Base-by-base conservation (phyloP, 2,329 filamentous ascomycete genomes). In the Thielaviopsis musarum region DNA sequence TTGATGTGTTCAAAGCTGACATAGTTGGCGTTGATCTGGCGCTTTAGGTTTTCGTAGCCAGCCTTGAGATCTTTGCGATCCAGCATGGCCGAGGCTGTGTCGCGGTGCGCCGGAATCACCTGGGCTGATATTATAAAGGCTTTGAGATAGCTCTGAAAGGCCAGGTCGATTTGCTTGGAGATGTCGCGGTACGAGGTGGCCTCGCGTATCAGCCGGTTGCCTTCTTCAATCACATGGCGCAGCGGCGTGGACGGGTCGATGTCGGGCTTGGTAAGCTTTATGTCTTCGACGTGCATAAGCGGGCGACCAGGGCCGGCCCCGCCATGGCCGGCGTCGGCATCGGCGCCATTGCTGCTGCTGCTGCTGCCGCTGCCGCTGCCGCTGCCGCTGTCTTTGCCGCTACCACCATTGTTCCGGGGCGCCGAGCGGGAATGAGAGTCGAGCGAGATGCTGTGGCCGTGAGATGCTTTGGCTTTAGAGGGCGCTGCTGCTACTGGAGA, bases 81-180 rank as follows among this genome's bases (percentile, higher is more conserved):
- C 65, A 81, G 79, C 61, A 90, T 73, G 57, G 78, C 75, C 28
- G 81, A 79, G 69, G 83, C 94, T 15, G 13, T 45, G 63, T 91
- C 87, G 60, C 79, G 81, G 68, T 95, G 89, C 41, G 77, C 77
- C 1, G 88, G 87, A 26, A 97, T 84, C 51, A 84, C 74, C 59
- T 91, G 83, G 56, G 90, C 77, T 15, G 87, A 80, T 59, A 96
- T 85, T 60, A 90, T 83, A 62, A 80, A 90, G 12, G 91, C 88
- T 63, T 85, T 81, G 61, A 97, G 78, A 67, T 91, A 97, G 62
- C 95, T 87, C 64, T 86, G 81, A 59, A 95, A 85, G 2, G 91
- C 91, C 45, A 82, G 70, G 67, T 93, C 89, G 4, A 83, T 81
- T 41, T 82, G 76, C 26, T 80, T 74, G 22, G 52, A 51, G 70